Evolutionary conservation across 306 rosid species (phyloP).

Genomic region (Oxytropis ochrocephala): DNA sequence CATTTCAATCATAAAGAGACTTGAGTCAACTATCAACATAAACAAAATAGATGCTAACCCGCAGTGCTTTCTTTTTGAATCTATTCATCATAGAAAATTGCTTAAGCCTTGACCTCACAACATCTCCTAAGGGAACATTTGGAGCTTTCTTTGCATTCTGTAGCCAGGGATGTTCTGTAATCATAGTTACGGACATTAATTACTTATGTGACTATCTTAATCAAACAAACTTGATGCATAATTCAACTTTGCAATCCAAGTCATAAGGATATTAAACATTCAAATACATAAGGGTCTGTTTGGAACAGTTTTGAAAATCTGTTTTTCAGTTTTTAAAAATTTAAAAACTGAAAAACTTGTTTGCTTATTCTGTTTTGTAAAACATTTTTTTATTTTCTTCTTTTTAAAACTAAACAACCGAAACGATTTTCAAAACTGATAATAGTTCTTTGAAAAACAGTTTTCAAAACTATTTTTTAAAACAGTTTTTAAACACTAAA

Average conservation of each 20-base stretch:
- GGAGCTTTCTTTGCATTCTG: constrained; percentile 89
- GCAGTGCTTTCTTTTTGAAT: constrained; percentile 88
- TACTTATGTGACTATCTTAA: constrained; percentile 15
- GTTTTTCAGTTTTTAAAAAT: too few relatives aligned
- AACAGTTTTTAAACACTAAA: too few relatives aligned
- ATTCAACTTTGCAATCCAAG: constrained; percentile 3
- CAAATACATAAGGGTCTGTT: too few relatives aligned
- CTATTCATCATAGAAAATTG: constrained; percentile 94
- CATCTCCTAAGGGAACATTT: constrained; percentile 88
- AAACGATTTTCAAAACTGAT: too few relatives aligned
- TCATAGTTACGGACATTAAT: constrained; percentile 10
- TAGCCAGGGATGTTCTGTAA: constrained; percentile 85
- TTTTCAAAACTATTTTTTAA: too few relatives aligned
- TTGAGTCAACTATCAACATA: constrained; percentile 19
- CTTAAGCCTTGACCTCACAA: constrained; percentile 85
- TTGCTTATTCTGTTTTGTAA: too few relatives aligned
- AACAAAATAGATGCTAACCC: constrained; percentile 50
- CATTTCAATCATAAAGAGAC: constrained; percentile 6
- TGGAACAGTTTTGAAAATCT: too few relatives aligned
- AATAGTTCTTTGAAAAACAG: too few relatives aligned
- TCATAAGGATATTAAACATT: not conserved
- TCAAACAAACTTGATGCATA: not conserved
- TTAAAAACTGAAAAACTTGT: too few relatives aligned
- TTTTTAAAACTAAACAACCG: too few relatives aligned
- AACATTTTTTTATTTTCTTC: too few relatives aligned